A percentile compares a stretch with the other conserved stretches of the same genome.
Evolutionary conservation across 2,329 filamentous ascomycete species (phyloP).

Genomic region (Beauveria australis): DNA sequence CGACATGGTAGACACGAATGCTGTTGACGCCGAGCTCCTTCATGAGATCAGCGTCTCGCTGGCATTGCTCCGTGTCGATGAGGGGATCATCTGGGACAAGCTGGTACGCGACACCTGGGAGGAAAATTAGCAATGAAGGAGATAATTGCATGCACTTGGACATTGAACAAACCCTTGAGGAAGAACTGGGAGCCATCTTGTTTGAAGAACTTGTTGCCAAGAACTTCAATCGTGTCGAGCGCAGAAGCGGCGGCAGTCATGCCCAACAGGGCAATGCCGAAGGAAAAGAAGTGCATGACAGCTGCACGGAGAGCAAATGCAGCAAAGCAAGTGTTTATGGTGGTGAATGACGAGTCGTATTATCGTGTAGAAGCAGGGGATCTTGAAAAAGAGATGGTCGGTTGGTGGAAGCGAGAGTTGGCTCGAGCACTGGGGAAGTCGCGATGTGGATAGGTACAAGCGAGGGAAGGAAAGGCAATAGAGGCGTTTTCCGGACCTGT

Average conservation of each 20-base stretch:
- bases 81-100: constrained; percentile 62
- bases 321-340: neutral
- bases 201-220: constrained; percentile 80
- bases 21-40: constrained; percentile 71
- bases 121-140: neutral
- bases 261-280: constrained; percentile 27
- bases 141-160: neutral
- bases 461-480: neutral
- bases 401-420: neutral
- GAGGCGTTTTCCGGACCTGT: neutral
- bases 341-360: neutral
- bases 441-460: neutral
- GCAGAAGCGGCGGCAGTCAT: constrained; percentile 27
- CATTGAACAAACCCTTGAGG: constrained; percentile 57
- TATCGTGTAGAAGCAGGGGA: neutral
- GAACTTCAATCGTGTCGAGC: constrained; percentile 41
- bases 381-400: neutral
- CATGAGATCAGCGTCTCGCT: constrained; percentile 69
- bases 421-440: neutral
- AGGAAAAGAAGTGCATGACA: constrained; percentile 31
- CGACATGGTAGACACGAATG: constrained; percentile 84
- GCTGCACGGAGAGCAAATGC: neutral
- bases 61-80: constrained; percentile 66
- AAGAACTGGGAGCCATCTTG: constrained; percentile 75
- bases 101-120: constrained; percentile 66